Evolutionary conservation across 352 stramenopile genomes (phyloP).

Genomic region (Phytophthora parvispora): DNA sequence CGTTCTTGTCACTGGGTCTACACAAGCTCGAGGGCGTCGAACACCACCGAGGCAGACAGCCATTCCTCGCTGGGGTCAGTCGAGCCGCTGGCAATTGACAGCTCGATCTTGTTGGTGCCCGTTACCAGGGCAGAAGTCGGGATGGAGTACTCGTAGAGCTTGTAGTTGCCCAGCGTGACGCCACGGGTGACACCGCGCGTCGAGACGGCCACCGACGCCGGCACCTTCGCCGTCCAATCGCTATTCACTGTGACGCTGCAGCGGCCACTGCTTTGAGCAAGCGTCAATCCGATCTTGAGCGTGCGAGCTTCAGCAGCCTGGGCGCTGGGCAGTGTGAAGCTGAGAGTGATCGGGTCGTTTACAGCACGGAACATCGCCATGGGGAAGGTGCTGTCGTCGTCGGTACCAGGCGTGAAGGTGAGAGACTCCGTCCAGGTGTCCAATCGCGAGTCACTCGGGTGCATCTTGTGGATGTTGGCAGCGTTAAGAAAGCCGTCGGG

Average conservation of each 20-base stretch:
- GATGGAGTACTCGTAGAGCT: conserved; percentile 56
- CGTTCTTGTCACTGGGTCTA: conserved; percentile 7
- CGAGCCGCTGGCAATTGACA: conserved; percentile 50
- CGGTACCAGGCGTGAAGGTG: conserved; percentile 29
- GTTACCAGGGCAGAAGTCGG: conserved; percentile 33
- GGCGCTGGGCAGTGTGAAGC: conserved; percentile 33
- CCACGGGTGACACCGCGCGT: conserved; percentile 60
- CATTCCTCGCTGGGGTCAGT: conserved; percentile 47
- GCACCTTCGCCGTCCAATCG: conserved; percentile 37
- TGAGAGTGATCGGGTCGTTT: conserved; percentile 51
- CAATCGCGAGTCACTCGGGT: conserved; percentile 59
- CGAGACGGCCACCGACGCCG: conserved; percentile 38
- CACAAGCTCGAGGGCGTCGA: conserved; percentile 53
- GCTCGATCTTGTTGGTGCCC: conserved; percentile 41
- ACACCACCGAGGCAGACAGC: conserved; percentile 54
- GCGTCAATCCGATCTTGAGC: conserved; percentile 51
- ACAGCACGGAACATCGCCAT: conserved; percentile 59
- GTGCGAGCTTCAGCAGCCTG: conserved; percentile 29
- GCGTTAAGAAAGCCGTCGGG: conserved; percentile 59
- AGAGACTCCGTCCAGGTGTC: conserved; percentile 20
- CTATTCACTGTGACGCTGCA: conserved; percentile 47
- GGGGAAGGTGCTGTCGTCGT: conserved; percentile 42
- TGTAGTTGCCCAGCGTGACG: conserved; percentile 55
- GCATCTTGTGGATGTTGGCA: conserved; percentile 62
- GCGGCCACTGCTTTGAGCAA: conserved; percentile 51